Evolutionary conservation across 768 basidiomycete species (phyloP).

Genomic region (Boletales sp.): DNA sequence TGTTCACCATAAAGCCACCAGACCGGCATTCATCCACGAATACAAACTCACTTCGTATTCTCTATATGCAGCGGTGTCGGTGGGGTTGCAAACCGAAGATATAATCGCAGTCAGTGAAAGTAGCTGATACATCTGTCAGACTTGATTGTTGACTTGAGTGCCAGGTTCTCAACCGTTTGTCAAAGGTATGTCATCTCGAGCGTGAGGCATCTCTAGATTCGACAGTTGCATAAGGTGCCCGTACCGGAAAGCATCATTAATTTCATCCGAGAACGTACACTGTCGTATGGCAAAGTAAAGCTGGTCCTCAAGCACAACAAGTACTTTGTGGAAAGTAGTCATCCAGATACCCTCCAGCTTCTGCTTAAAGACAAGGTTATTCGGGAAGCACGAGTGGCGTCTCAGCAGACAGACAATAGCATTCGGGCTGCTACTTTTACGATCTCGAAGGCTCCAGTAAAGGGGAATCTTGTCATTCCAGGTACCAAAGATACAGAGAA

Average conservation of each 20-base stretch:
- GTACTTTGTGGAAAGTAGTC: conserved; percentile 94
- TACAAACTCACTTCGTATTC: conserved; percentile 99
- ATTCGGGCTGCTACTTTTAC: conserved; percentile 76
- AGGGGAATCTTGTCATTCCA: conserved; percentile 81
- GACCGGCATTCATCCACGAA: conserved; percentile 97
- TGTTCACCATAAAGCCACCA: conserved; percentile 30
- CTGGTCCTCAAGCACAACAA: conserved; percentile 97
- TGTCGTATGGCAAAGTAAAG: conserved; percentile 98
- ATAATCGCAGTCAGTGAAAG: conserved; percentile 83
- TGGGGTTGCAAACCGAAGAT: conserved; percentile 95
- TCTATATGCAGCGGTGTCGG: conserved; percentile 96
- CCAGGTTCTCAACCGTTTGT: conserved; percentile 77
- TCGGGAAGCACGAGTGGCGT: conserved; percentile 75
- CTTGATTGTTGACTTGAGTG: conserved; percentile 31
- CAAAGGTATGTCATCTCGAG: conserved; percentile 45
- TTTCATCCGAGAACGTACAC: conserved; percentile 89
- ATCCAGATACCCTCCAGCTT: conserved; percentile 87
- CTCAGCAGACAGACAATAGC: conserved; percentile 65
- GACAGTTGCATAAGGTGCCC: conserved; percentile 59
- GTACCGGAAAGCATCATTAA: conserved; percentile 82
- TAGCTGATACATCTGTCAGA: conserved; percentile 12
- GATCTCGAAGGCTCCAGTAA: conserved; percentile 75
- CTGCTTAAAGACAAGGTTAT: conserved; percentile 86
- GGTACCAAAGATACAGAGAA: conserved; percentile 76
- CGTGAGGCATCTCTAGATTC: conserved; percentile 1